phyloP scores from a whole-genome alignment of 1,139 yeast species.

The Kodamaea derodonti region DNA sequence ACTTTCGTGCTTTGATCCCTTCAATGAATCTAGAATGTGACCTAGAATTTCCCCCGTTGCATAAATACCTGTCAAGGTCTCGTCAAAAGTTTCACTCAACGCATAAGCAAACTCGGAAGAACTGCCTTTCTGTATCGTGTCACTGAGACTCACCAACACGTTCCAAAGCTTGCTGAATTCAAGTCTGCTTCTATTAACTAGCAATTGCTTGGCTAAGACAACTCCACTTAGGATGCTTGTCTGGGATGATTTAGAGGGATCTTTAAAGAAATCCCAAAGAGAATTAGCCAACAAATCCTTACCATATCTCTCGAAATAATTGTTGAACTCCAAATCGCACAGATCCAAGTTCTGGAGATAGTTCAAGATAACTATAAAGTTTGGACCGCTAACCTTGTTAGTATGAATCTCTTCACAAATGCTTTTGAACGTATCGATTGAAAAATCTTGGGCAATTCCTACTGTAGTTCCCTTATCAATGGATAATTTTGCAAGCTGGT shows the following conservation, averaged over 20 bases:
- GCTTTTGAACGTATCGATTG: conserved; percentile 17
- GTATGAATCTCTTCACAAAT: conserved; percentile 17
- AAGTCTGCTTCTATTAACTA: conserved; percentile 23
- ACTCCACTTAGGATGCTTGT: conserved; percentile 25
- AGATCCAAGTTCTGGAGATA: conserved; percentile 23
- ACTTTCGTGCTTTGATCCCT: neutral
- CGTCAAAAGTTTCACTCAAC: conserved; percentile 28
- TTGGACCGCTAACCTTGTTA: conserved; percentile 11
- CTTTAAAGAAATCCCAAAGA: conserved; percentile 25
- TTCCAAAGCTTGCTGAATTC: conserved; percentile 22
- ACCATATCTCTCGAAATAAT: conserved; percentile 26
- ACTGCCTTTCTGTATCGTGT: conserved; percentile 3
- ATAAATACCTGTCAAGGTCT: conserved; percentile 26
- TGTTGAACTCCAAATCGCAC: conserved; percentile 19
- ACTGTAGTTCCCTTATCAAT: conserved; percentile 8
- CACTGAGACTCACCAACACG: conserved; percentile 18
- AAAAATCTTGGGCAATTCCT: conserved; percentile 9
- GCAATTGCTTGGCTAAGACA: conserved; percentile 32
- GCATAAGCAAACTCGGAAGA: conserved; percentile 14
- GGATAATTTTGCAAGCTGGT: conserved; percentile 29
- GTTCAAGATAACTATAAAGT: conserved; percentile 19
- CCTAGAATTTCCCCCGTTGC: conserved; percentile 18
- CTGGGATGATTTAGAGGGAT: conserved; percentile 5
- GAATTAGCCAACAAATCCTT: conserved; percentile 20
- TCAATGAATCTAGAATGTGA: conserved; percentile 12